phyloP scores from a whole-genome alignment of 2,329 filamentous ascomycete species.

The Cladosporium sp. region DNA sequence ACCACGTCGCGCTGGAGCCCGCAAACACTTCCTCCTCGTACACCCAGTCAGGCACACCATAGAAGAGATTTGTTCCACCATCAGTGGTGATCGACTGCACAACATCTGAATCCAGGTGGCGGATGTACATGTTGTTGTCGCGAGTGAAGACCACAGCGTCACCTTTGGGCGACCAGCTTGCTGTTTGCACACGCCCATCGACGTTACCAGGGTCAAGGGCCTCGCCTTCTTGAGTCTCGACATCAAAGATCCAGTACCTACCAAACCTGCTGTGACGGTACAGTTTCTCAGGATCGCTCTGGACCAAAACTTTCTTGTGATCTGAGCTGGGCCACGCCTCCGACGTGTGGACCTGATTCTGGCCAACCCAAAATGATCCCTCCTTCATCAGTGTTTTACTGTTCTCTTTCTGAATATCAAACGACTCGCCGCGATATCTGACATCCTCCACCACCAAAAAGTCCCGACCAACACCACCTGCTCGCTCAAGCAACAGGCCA shows the following conservation, averaged over 20 bases:
- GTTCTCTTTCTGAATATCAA: slow-evolving; percentile 41
- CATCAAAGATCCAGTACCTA: slow-evolving; percentile 88
- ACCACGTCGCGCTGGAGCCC: slow-evolving; percentile 85
- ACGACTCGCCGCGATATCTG: slow-evolving; percentile 48
- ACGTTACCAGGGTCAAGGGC: slow-evolving; percentile 69
- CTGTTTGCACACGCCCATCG: slow-evolving; percentile 69
- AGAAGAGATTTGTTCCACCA: slow-evolving; percentile 84
- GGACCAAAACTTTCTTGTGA: slow-evolving; percentile 80
- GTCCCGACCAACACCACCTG: slow-evolving; percentile 56
- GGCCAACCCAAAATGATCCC: slow-evolving; percentile 57
- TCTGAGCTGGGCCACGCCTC: slow-evolving; percentile 74
- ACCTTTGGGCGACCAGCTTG: slow-evolving; percentile 82
- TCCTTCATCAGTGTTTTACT: slow-evolving; percentile 73
- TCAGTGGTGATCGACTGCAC: slow-evolving; percentile 76
- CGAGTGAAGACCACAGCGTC: slow-evolving; percentile 85
- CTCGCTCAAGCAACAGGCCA: slow-evolving; percentile 75
- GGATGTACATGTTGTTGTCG: slow-evolving; percentile 84
- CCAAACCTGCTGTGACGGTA: slow-evolving; percentile 89
- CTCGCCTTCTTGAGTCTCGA: slow-evolving; percentile 70
- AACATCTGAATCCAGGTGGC: slow-evolving; percentile 57
- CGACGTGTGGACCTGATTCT: slow-evolving; percentile 52
- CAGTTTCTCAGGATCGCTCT: slow-evolving; percentile 66
- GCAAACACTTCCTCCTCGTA: slow-evolving; percentile 84
- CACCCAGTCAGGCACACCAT: slow-evolving; percentile 96
- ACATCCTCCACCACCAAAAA: slow-evolving; percentile 88